phyloP scores from a whole-genome alignment of 441 rosid genomes.

The Arabidopsis lyrata region DNA sequence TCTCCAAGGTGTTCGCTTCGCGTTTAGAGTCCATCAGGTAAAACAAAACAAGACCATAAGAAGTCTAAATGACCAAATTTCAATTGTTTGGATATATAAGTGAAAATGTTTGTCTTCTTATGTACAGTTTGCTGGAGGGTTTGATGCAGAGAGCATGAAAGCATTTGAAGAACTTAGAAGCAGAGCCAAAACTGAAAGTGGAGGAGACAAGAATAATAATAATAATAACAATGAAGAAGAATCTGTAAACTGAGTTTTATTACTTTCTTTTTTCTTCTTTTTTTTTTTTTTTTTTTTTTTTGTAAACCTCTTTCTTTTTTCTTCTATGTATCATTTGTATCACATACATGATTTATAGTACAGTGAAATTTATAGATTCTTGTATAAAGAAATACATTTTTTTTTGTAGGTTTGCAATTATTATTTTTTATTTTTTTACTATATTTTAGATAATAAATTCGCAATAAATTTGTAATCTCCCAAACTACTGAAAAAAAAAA shows the following conservation, averaged over 20 bases:
- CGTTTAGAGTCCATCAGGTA: slow-evolving; percentile 99
- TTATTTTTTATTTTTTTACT: background rate
- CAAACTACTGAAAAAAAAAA: slow-evolving; percentile 37
- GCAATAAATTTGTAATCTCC: slow-evolving; percentile 45
- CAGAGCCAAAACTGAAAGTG: slow-evolving; percentile 60
- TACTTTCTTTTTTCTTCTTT: too few relatives aligned
- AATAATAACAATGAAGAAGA: slow-evolving; percentile 52
- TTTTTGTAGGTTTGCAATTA: background rate
- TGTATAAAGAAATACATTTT: slow-evolving; percentile 11
- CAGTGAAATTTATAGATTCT: slow-evolving; percentile 36
- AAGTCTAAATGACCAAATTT: background rate
- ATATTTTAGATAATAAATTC: slow-evolving; percentile 6
- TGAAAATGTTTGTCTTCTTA: slow-evolving; percentile 16
- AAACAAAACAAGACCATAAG: background rate
- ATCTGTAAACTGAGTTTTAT: slow-evolving; percentile 39
- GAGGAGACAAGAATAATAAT: slow-evolving; percentile 49
- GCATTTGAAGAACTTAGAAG: slow-evolving; percentile 90
- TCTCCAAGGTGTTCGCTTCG: slow-evolving; percentile 94
- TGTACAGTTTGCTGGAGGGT: slow-evolving; percentile 93
- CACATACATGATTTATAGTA: slow-evolving; percentile 36
- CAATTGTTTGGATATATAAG: background rate
- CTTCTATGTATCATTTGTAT: slow-evolving; percentile 31
- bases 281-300: too few relatives aligned
- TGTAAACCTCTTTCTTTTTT: too few relatives aligned
- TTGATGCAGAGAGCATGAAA: slow-evolving; percentile 98